These are phyloP conservation scores for Cylindrodendrum hubeiense DNA, from an alignment of 2,329 filamentous ascomycete genomes.

Conservation along the genomic window DNA sequence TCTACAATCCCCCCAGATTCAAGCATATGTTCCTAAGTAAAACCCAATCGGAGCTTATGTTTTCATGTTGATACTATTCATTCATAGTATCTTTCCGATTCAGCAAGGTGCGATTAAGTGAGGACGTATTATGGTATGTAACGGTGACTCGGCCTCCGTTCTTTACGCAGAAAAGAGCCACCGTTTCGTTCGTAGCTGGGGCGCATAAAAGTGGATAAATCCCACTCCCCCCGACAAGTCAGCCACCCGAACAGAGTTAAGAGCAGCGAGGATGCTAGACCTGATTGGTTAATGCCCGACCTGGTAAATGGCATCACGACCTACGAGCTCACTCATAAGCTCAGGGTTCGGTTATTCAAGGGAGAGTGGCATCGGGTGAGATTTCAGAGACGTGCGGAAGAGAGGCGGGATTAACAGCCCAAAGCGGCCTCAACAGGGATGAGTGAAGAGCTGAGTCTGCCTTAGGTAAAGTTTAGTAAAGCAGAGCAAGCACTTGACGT, in stretches of 20 bases:
- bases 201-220: conserved; percentile 12
- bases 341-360: conserved; percentile 6
- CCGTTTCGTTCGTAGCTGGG: background rate
- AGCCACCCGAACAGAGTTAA: background rate
- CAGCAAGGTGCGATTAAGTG: no score
- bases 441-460: background rate
- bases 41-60: no score
- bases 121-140: no score
- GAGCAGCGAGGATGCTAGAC: conserved; percentile 9
- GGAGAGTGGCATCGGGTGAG: background rate
- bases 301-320: background rate
- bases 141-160: no score
- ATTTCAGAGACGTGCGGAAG: background rate
- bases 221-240: background rate
- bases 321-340: background rate
- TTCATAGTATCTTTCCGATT: no score
- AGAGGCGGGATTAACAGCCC: background rate
- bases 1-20: no score
- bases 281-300: background rate
- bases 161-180: background rate
- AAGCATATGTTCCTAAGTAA: no score
- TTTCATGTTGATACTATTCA: no score
- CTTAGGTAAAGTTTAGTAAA: background rate
- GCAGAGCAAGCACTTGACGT: background rate
- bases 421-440: conserved; percentile 1